Percentiles rank a stretch among this genome's conserved stretches.
phyloP scores from a whole-genome alignment of 2,329 filamentous ascomycete species.

The Penicillium vulpinum region DNA sequence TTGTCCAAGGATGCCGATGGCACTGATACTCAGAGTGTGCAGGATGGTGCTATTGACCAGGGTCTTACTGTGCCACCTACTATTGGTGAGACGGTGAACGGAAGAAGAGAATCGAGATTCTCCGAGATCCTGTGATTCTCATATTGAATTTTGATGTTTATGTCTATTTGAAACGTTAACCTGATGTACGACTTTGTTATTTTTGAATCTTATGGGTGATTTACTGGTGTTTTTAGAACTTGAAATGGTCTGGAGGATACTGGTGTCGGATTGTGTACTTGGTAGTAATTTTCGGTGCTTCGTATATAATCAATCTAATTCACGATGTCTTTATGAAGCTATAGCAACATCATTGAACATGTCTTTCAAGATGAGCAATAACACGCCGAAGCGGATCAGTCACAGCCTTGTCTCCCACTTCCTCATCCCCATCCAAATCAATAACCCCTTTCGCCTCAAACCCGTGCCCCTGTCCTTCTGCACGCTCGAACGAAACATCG shows the following conservation, averaged over 20 bases:
- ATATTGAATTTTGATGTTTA: conserved; percentile 11
- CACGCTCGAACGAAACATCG: conserved; percentile 3
- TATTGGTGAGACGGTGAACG: conserved; percentile 29
- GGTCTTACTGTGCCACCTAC: conserved; percentile 32
- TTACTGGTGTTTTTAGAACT: not conserved
- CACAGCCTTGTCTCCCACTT: not conserved
- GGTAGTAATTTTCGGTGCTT: not conserved
- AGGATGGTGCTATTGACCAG: conserved; percentile 33
- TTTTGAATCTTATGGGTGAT: not conserved
- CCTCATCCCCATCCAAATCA: not conserved
- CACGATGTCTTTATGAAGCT: not conserved
- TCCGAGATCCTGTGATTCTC: conserved; percentile 37
- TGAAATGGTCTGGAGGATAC: not conserved
- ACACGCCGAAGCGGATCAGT: not conserved
- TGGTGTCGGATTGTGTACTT: not conserved
- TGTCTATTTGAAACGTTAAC: conserved; percentile 1
- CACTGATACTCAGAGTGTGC: conserved; percentile 27
- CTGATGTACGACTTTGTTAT: not conserved
- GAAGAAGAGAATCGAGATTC: conserved; percentile 38
- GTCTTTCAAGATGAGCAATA: not conserved
- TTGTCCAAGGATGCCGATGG: conserved; percentile 11
- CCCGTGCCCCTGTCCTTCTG: conserved; percentile 5
- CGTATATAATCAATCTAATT: conserved; percentile 4
- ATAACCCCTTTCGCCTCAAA: conserved; percentile 4
- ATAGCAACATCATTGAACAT: not conserved